Conservation (phyloP, 306 rosid genomes). For the Cicer chorassanicum region DNA sequence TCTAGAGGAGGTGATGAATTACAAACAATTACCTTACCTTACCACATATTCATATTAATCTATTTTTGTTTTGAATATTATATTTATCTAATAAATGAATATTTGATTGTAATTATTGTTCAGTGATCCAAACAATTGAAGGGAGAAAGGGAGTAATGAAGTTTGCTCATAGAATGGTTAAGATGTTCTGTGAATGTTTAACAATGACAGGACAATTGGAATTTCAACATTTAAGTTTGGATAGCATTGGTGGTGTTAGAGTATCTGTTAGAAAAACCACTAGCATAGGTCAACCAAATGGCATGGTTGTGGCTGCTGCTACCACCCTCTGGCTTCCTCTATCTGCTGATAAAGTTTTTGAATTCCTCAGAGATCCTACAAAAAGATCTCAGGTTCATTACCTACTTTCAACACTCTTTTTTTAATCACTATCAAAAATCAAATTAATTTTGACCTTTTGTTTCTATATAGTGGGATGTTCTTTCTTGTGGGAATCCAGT, state of each 20-base stretch:
- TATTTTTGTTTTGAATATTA: background rate
- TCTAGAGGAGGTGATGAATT: slow-evolving; percentile 54
- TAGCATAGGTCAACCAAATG: slow-evolving; percentile 58
- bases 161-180: slow-evolving; percentile 67
- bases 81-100: background rate
- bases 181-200: slow-evolving; percentile 56
- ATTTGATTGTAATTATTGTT: background rate
- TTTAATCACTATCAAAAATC: too few species aligned
- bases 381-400: slow-evolving; percentile 58
- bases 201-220: slow-evolving; percentile 57
- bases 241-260: slow-evolving; percentile 54
- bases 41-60: background rate
- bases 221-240: slow-evolving; percentile 50
- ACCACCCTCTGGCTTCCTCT: slow-evolving; percentile 74
- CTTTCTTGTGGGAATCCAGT: slow-evolving; percentile 49
- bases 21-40: background rate
- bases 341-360: slow-evolving; percentile 45
- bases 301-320: slow-evolving; percentile 54
- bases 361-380: slow-evolving; percentile 54
- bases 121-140: slow-evolving; percentile 51
- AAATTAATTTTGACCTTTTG: background rate
- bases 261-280: slow-evolving; percentile 46
- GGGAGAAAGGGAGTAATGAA: slow-evolving; percentile 61
- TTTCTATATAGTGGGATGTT: slow-evolving; percentile 73
- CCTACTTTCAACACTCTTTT: background rate